These are phyloP conservation scores for Saprolegnia parasitica DNA, from an alignment of 352 stramenopile species.

Conservation along the genomic window DNA sequence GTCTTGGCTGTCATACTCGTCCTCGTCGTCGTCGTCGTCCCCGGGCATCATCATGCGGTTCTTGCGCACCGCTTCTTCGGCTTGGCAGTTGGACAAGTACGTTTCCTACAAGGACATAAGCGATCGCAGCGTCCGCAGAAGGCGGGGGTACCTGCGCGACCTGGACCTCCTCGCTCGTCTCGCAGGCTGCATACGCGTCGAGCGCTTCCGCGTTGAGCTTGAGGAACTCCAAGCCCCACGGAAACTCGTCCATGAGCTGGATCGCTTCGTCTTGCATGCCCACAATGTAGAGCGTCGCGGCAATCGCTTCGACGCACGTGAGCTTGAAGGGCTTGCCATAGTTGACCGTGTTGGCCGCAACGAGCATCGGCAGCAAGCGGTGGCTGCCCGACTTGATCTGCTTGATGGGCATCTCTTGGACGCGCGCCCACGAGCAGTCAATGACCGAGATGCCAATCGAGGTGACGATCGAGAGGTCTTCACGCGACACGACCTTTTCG, in stretches of 20 bases:
- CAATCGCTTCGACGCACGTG: constrained; percentile 95
- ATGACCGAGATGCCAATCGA: constrained; percentile 92
- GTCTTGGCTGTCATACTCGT: constrained; percentile 4
- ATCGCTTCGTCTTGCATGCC: constrained; percentile 85
- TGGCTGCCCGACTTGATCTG: constrained; percentile 92
- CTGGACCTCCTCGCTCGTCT: constrained; percentile 67
- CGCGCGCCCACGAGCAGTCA: constrained; percentile 96
- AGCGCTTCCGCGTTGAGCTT: constrained; percentile 92
- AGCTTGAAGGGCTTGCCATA: constrained; percentile 96
- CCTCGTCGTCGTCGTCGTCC: constrained; percentile 43
- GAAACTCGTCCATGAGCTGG: constrained; percentile 91
- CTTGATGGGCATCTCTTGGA: constrained; percentile 94
- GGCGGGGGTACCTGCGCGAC: constrained; percentile 45
- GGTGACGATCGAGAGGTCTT: constrained; percentile 79
- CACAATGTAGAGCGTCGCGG: constrained; percentile 97
- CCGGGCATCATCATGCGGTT: constrained; percentile 56
- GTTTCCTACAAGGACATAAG: constrained; percentile 40
- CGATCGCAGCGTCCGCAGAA: constrained; percentile 23
- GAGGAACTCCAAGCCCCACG: constrained; percentile 91
- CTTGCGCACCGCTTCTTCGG: constrained; percentile 49
- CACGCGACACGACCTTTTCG: constrained; percentile 85
- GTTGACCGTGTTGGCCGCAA: constrained; percentile 98
- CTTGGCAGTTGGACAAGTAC: constrained; percentile 60
- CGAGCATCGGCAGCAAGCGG: constrained; percentile 95
- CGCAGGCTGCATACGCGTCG: constrained; percentile 76